These are phyloP conservation scores for Sambucus nigra DNA, from an alignment of 129 eudicot species.

Conservation along the genomic window DNA sequence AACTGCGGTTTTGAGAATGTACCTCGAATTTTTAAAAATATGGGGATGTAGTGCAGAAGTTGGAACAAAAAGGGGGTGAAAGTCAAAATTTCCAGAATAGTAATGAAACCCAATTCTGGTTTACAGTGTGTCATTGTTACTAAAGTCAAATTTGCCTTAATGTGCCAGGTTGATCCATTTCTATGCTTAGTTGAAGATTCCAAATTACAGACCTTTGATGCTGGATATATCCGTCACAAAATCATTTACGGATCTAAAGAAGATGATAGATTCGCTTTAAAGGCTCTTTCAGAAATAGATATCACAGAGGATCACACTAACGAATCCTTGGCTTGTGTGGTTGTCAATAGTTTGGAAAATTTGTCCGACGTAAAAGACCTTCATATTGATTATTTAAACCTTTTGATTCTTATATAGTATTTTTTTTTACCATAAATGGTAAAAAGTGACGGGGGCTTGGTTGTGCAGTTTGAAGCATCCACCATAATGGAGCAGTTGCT, in stretches of 20 bases:
- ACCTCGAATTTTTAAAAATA: too few relatives aligned
- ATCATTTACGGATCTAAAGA: conserved; percentile 66
- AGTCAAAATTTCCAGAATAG: too few relatives aligned
- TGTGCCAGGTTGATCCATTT: conserved; percentile 70
- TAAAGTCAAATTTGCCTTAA: neutral
- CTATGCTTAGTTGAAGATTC: conserved; percentile 62
- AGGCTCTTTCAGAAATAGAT: conserved; percentile 46
- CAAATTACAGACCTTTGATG: conserved; percentile 47
- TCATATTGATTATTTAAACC: neutral
- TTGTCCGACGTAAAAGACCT: conserved; percentile 41
- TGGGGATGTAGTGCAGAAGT: too few relatives aligned
- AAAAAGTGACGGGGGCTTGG: neutral
- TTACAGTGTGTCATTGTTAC: neutral
- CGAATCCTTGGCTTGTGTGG: conserved; percentile 51
- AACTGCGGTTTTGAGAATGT: too few relatives aligned
- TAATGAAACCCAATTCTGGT: neutral
- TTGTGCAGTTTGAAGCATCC: conserved; percentile 48
- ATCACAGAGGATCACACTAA: conserved; percentile 52
- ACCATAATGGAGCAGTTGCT: conserved; percentile 57
- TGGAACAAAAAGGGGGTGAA: too few relatives aligned
- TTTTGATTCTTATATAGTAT: neutral
- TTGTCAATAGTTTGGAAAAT: conserved; percentile 51
- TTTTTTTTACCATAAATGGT: too few relatives aligned
- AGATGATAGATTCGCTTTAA: conserved; percentile 67
- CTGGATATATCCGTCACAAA: conserved; percentile 19